Conservation (phyloP, 2,329 filamentous ascomycete genomes). For the Fusarium keratoplasticum region DNA sequence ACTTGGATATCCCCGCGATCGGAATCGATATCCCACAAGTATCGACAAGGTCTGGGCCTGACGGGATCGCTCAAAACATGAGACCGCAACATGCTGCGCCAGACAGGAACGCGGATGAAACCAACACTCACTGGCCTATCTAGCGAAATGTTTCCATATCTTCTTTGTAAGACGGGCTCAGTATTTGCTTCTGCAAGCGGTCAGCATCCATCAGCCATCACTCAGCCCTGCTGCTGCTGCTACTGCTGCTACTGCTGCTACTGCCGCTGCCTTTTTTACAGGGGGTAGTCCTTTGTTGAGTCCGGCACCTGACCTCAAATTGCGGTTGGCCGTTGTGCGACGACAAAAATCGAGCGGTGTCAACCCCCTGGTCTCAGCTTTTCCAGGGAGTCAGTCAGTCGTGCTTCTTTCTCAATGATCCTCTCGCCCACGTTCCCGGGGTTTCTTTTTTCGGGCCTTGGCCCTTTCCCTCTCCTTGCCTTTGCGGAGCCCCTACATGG, state of each 20-base stretch:
- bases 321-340: conserved; percentile 31
- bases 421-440: conserved; percentile 4
- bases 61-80: background rate
- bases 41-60: conserved; percentile 17
- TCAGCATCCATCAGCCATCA: conserved; percentile 26
- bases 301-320: conserved; percentile 37
- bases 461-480: conserved; percentile 6
- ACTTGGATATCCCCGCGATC: conserved; percentile 31
- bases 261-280: background rate
- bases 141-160: conserved; percentile 1
- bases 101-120: conserved; percentile 14
- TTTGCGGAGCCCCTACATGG: conserved; percentile 2
- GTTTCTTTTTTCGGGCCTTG: conserved; percentile 10
- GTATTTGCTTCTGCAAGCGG: conserved; percentile 38
- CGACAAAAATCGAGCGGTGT: conserved; percentile 20
- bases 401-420: background rate
- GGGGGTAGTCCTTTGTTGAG: conserved; percentile 25
- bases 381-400: conserved; percentile 1
- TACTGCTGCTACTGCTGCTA: background rate
- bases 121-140: conserved; percentile 10
- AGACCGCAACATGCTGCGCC: conserved; percentile 10
- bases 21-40: conserved; percentile 4
- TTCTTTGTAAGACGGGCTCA: background rate
- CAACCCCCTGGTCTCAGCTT: conserved; percentile 38
- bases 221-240: background rate